Conservation (phyloP, 164 flowering plant species). For the Brasenia schreberi region DNA sequence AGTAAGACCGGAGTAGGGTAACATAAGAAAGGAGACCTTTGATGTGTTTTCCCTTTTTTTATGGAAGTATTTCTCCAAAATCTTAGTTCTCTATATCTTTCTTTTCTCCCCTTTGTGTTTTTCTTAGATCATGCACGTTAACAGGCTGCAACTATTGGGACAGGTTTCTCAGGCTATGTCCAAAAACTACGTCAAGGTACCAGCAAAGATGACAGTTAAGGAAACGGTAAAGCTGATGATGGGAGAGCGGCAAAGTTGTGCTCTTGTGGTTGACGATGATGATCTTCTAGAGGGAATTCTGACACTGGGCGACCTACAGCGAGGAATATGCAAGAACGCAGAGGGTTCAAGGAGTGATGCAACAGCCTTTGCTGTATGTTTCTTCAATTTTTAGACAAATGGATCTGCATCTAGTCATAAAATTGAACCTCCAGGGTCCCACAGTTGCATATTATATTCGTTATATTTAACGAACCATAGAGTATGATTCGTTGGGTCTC, state of each 20-base stretch:
- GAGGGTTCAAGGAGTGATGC: constrained; percentile 28
- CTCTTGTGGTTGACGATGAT: constrained; percentile 62
- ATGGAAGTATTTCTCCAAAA: no score
- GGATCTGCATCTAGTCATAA: no score
- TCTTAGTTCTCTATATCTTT: no score
- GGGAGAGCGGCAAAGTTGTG: constrained; percentile 52
- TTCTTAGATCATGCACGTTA: no score
- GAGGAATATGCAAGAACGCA: constrained; percentile 31
- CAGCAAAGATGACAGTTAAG: constrained; percentile 30
- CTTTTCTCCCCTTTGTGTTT: no score
- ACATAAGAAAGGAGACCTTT: no score
- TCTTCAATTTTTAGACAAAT: not conserved
- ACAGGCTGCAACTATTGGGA: not conserved
- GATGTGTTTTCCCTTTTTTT: no score
- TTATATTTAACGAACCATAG: no score
- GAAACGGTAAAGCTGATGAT: constrained; percentile 55
- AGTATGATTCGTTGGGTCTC: no score
- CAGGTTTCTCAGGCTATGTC: constrained; percentile 93
- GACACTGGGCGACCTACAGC: constrained; percentile 68
- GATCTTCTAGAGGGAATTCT: constrained; percentile 78
- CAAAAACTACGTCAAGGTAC: constrained; percentile 43
- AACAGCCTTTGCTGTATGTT: constrained; percentile 48
- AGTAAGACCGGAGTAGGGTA: not conserved
- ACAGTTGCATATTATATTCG: no score
- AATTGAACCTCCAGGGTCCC: no score